These are phyloP conservation scores for Colletotrichum sp. DNA, from an alignment of 2,329 filamentous ascomycete species.

Conservation along the genomic window DNA sequence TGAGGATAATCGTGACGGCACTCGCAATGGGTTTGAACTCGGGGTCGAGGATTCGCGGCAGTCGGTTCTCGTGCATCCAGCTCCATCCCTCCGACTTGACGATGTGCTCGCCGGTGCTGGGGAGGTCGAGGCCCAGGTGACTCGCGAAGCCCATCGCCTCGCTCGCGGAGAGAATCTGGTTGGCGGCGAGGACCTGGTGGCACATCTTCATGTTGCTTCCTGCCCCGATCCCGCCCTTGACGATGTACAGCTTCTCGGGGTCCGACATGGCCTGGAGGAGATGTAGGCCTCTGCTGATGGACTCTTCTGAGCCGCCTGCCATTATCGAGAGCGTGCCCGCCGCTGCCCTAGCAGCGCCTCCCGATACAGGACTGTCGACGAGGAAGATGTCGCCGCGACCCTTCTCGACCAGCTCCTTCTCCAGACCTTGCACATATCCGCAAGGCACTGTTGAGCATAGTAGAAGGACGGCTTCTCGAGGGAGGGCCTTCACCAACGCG, in stretches of 20 bases:
- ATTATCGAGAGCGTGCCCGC: conserved; percentile 75
- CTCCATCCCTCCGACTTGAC: conserved; percentile 55
- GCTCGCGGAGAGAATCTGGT: conserved; percentile 65
- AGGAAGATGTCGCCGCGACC: conserved; percentile 62
- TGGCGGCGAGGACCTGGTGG: conserved; percentile 68
- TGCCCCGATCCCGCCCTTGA: conserved; percentile 64
- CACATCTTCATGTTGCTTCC: conserved; percentile 68
- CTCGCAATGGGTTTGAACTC: conserved; percentile 61
- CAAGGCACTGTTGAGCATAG: conserved; percentile 72
- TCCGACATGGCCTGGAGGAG: conserved; percentile 70
- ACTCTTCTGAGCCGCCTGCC: conserved; percentile 64
- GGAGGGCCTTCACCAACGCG: conserved; percentile 43
- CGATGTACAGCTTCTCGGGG: conserved; percentile 64
- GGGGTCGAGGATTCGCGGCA: conserved; percentile 58
- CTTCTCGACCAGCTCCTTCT: conserved; percentile 56
- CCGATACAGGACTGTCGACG: conserved; percentile 31
- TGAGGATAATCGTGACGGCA: conserved; percentile 64
- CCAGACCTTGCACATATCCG: conserved; percentile 66
- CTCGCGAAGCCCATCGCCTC: conserved; percentile 63
- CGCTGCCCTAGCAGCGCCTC: conserved; percentile 47
- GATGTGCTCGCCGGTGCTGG: conserved; percentile 46
- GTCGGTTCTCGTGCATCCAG: conserved; percentile 68
- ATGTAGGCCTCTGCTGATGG: conserved; percentile 60
- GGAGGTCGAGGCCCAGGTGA: conserved; percentile 57
- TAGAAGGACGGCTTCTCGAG: background rate